Conservation (phyloP, 768 basidiomycete species). For the Rossbeevera mucosa region DNA sequence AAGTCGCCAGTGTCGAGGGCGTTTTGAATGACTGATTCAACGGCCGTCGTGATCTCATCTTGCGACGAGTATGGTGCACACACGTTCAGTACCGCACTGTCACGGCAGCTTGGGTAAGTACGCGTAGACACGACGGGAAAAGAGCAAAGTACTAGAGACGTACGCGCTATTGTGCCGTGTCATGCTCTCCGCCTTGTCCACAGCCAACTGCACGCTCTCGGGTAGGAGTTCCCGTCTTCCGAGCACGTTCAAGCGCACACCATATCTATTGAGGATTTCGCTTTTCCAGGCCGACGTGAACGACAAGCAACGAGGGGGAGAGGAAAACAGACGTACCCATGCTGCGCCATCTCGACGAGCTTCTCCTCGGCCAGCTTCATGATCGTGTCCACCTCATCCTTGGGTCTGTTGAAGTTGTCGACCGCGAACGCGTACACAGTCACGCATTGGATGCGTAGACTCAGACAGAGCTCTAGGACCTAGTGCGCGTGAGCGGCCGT, state of each 20-base stretch:
- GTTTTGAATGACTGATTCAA: slow-evolving; percentile 36
- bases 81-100: slow-evolving; percentile 82
- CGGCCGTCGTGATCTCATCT: slow-evolving; percentile 85
- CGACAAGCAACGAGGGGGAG: background rate
- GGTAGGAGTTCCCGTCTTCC: slow-evolving; percentile 78
- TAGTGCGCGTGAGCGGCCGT: slow-evolving; percentile 26
- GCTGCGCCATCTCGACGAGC: slow-evolving; percentile 68
- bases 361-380: slow-evolving; percentile 53
- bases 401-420: slow-evolving; percentile 89
- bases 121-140: background rate
- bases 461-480: slow-evolving; percentile 83
- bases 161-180: slow-evolving; percentile 73
- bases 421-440: slow-evolving; percentile 98
- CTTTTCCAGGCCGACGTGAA: slow-evolving; percentile 37
- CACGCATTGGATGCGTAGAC: slow-evolving; percentile 76
- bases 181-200: slow-evolving; percentile 66
- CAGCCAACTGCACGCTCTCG: slow-evolving; percentile 61
- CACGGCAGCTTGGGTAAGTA: background rate
- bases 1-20: slow-evolving; percentile 30
- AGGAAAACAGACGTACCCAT: slow-evolving; percentile 57
- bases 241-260: slow-evolving; percentile 79
- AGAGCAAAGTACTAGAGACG: background rate
- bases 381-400: slow-evolving; percentile 80
- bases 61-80: slow-evolving; percentile 90
- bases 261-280: slow-evolving; percentile 73